A percentile compares a stretch with the other conserved stretches of the same genome.
These are phyloP conservation scores for Oropetium thomaeum DNA, from an alignment of 176 grass and related monocot species.

Conservation along the genomic window DNA sequence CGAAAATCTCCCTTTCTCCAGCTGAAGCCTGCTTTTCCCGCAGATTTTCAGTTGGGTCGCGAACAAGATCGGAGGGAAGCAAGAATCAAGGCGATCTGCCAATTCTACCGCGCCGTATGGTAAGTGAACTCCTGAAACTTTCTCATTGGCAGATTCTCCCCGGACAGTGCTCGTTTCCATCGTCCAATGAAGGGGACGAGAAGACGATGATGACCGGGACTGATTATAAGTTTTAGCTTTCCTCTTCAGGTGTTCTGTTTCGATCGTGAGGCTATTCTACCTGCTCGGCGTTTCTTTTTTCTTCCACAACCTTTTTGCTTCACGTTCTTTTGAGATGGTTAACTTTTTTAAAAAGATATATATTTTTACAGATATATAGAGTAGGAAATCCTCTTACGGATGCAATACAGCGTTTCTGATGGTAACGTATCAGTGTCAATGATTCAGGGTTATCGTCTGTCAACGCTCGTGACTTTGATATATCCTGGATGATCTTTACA, in stretches of 20 bases:
- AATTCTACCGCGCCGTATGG: conserved; percentile 21
- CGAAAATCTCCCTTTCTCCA: not conserved
- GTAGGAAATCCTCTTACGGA: not conserved
- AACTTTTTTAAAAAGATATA: too few species aligned
- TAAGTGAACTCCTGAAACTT: conserved; percentile 27
- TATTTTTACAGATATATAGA: not conserved
- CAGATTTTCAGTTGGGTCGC: conserved; percentile 77
- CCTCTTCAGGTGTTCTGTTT: not conserved
- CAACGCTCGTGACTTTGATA: not conserved
- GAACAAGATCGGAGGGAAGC: conserved; percentile 55
- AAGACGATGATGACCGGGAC: not conserved
- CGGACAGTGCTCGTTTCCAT: not conserved
- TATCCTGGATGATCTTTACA: conserved; percentile 5
- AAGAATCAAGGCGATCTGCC: conserved; percentile 36
- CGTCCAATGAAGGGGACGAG: not conserved
- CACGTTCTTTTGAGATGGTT: not conserved
- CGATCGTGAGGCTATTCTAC: not conserved
- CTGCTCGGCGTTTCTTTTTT: not conserved
- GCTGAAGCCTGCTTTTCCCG: not conserved
- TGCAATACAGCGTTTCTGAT: not conserved
- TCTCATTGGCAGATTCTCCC: not conserved
- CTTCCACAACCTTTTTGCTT: not conserved
- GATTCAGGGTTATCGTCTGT: not conserved
- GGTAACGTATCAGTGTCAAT: not conserved
- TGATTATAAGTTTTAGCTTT: not conserved